These are phyloP conservation scores for Plantago lanceolata DNA, from an alignment of 305 asterid genomes.

Conservation along the genomic window DNA sequence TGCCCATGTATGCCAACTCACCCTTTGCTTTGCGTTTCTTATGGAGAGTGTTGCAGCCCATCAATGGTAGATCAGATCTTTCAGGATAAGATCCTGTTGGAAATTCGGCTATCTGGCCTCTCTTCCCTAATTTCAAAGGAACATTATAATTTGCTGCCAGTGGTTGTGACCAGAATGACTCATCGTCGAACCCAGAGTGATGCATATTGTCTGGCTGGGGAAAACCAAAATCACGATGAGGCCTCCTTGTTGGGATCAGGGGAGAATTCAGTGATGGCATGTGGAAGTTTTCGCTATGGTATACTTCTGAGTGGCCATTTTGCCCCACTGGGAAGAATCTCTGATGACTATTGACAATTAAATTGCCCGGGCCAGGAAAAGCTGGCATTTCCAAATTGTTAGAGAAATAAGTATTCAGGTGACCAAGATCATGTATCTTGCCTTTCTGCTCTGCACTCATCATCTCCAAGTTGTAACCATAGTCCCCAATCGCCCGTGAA, in stretches of 20 bases:
- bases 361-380: constrained; percentile 45
- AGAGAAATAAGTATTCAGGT: constrained; percentile 40
- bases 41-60: constrained; percentile 55
- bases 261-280: constrained; percentile 42
- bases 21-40: constrained; percentile 76
- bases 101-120: constrained; percentile 49
- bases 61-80: constrained; percentile 50
- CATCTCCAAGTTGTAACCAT: constrained; percentile 38
- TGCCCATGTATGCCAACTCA: constrained; percentile 44
- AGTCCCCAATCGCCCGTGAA: constrained; percentile 37
- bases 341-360: constrained; percentile 41
- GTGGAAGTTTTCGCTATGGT: constrained; percentile 42
- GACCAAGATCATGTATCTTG: constrained; percentile 62
- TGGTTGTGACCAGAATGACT: constrained; percentile 47
- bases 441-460: constrained; percentile 55
- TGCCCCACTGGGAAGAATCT: constrained; percentile 48
- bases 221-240: constrained; percentile 37
- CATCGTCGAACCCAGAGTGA: constrained; percentile 47
- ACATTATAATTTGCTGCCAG: constrained; percentile 45
- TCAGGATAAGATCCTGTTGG: constrained; percentile 43
- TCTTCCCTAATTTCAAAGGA: constrained; percentile 59
- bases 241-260: constrained; percentile 38
- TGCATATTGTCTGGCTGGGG: constrained; percentile 49
- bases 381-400: constrained; percentile 38
- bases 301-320: constrained; percentile 57